phyloP scores from a whole-genome alignment of 2,329 filamentous ascomycete species.

The Cladosporium sp. region DNA sequence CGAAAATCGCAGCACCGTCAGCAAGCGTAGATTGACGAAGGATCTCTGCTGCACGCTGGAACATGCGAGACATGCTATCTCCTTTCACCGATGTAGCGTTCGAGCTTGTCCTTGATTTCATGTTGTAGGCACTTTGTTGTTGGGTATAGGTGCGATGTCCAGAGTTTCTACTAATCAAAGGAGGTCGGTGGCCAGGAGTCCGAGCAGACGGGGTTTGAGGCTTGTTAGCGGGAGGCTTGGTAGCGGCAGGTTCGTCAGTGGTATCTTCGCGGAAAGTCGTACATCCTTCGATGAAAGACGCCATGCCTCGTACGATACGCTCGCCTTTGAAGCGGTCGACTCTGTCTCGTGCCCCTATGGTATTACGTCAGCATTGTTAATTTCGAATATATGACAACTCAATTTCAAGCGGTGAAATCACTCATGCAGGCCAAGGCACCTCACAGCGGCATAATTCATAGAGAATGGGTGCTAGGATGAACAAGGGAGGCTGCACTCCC shows the following conservation, averaged over 20 bases:
- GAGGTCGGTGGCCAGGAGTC: conserved; percentile 18
- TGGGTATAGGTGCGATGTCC: not conserved
- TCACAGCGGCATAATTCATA: not conserved
- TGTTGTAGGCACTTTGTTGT: not conserved
- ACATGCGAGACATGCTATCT: conserved; percentile 27
- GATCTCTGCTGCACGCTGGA: conserved; percentile 29
- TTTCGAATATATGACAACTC: not conserved
- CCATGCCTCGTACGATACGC: conserved; percentile 28
- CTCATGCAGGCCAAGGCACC: not conserved
- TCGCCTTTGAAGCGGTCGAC: conserved; percentile 33
- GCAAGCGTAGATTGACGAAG: conserved; percentile 33
- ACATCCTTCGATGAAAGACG: conserved; percentile 27
- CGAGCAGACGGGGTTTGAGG: not conserved
- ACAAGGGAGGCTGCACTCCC: not conserved
- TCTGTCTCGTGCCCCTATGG: conserved; percentile 34
- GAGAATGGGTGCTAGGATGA: fast-evolving
- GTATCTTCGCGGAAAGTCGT: conserved; percentile 6
- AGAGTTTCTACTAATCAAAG: conserved; percentile 21
- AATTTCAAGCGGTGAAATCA: not conserved
- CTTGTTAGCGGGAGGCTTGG: conserved; percentile 2
- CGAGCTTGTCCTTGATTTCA: not conserved
- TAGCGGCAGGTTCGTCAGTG: not conserved
- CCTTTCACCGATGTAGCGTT: conserved; percentile 10
- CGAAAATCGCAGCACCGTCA: conserved; percentile 33
- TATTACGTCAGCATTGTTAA: not conserved